Percentiles rank a stretch among this genome's conserved stretches.
These are phyloP conservation scores for Aureobasidium sp. DNA, from an alignment of 2,329 filamentous ascomycete species.

Conservation along the genomic window DNA sequence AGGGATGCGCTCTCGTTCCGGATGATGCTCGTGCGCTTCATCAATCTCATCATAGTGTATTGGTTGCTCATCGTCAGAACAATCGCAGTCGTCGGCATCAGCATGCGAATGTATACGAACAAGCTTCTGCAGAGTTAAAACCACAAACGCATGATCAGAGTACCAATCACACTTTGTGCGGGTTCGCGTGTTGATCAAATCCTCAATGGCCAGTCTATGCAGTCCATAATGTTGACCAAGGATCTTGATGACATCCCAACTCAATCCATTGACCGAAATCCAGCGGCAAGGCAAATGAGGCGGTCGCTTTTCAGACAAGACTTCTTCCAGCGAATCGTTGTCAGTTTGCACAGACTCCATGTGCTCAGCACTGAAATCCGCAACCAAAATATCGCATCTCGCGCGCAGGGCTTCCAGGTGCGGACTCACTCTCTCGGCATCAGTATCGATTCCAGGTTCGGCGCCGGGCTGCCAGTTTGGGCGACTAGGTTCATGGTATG, in stretches of 20 bases:
- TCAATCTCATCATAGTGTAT: slow-evolving; percentile 14
- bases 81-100: slow-evolving; percentile 37
- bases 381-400: slow-evolving; percentile 72
- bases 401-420: slow-evolving; percentile 44
- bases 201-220: slow-evolving; percentile 80
- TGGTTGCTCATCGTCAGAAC: slow-evolving; percentile 29
- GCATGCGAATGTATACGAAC: slow-evolving; percentile 50
- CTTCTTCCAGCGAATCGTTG: slow-evolving; percentile 61
- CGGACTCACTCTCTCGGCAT: slow-evolving; percentile 25
- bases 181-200: slow-evolving; percentile 75
- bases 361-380: slow-evolving; percentile 70
- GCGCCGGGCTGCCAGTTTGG: slow-evolving; percentile 37
- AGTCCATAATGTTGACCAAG: slow-evolving; percentile 71
- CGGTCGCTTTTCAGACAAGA: slow-evolving; percentile 55
- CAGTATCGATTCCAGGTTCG: slow-evolving; percentile 42
- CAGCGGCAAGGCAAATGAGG: slow-evolving; percentile 75
- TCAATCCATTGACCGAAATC: slow-evolving; percentile 95
- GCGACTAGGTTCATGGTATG: slow-evolving; percentile 30
- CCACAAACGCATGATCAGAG: slow-evolving; percentile 57
- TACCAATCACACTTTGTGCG: slow-evolving; percentile 91
- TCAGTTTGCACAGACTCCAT: slow-evolving; percentile 61
- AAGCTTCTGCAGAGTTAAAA: slow-evolving; percentile 78
- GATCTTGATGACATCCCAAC: slow-evolving; percentile 84
- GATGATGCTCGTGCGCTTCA: neutral
- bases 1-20: neutral